Evolutionary conservation across 1,284 basidiomycete species (phyloP).

Genomic region (Blastosporella zonata): DNA sequence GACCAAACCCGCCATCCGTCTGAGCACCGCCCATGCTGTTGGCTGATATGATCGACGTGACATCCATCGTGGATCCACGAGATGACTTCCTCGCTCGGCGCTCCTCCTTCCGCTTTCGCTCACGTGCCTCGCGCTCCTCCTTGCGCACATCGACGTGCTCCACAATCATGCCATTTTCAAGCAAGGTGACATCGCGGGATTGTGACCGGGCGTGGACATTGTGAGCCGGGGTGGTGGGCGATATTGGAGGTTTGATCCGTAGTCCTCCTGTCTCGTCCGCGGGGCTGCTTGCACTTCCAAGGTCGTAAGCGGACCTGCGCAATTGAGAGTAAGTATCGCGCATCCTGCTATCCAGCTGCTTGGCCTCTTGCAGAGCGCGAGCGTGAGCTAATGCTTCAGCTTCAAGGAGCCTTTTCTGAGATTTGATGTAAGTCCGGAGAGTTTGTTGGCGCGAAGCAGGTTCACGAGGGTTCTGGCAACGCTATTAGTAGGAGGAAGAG

Average conservation of each 20-base stretch:
- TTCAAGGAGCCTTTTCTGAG: slow-evolving; percentile 68
- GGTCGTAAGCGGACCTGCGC: slow-evolving; percentile 72
- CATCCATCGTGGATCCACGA: slow-evolving; percentile 63
- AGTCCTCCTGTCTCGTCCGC: slow-evolving; percentile 58
- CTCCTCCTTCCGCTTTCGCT: slow-evolving; percentile 66
- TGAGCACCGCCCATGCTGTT: slow-evolving; percentile 49
- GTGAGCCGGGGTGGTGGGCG: slow-evolving; percentile 36
- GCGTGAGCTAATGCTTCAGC: slow-evolving; percentile 73
- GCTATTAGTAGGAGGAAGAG: slow-evolving; percentile 13
- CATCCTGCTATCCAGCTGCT: slow-evolving; percentile 68
- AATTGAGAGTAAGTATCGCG: slow-evolving; percentile 76
- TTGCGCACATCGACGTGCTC: slow-evolving; percentile 81
- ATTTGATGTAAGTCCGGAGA: slow-evolving; percentile 65
- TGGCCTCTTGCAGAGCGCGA: slow-evolving; percentile 73
- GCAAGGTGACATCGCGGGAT: slow-evolving; percentile 71
- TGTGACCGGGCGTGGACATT: slow-evolving; percentile 44
- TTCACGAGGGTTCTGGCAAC: slow-evolving; percentile 71
- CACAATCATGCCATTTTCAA: slow-evolving; percentile 84
- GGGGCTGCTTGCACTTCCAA: slow-evolving; percentile 42
- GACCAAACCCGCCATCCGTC: slow-evolving; percentile 56
- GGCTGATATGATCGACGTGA: slow-evolving; percentile 66
- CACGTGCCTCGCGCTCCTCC: slow-evolving; percentile 71
- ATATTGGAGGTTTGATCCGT: slow-evolving; percentile 62
- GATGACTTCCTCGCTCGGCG: slow-evolving; percentile 71
- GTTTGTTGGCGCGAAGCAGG: slow-evolving; percentile 74